A percentile compares a stretch with the other conserved stretches of the same genome.
These are phyloP conservation scores for Trametes sp. DNA, from an alignment of 1,284 basidiomycete genomes.

Conservation along the genomic window DNA sequence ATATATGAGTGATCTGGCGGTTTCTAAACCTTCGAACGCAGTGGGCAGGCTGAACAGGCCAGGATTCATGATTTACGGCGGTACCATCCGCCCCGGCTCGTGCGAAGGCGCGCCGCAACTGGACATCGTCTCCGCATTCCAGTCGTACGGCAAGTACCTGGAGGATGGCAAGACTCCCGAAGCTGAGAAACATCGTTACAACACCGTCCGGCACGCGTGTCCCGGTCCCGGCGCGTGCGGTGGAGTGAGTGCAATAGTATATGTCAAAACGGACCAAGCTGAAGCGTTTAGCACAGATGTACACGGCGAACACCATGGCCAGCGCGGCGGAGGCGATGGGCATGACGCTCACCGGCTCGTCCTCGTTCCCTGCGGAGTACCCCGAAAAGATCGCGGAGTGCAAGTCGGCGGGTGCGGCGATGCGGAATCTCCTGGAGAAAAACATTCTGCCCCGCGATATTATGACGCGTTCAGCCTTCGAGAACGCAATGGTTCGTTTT, in stretches of 20 bases:
- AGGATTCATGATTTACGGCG: constrained; percentile 96
- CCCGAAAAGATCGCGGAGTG: constrained; percentile 89
- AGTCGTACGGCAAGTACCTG: constrained; percentile 92
- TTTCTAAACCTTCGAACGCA: constrained; percentile 39
- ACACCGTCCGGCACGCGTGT: constrained; percentile 91
- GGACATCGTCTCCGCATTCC: constrained; percentile 96
- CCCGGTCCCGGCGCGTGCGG: constrained; percentile 97
- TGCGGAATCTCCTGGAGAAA: constrained; percentile 88
- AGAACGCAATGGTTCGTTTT: constrained; percentile 89
- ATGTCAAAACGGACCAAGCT: constrained; percentile 29
- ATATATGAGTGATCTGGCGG: constrained; percentile 24
- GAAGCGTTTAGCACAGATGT: constrained; percentile 65
- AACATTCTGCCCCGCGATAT: constrained; percentile 95
- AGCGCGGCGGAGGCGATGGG: constrained; percentile 92
- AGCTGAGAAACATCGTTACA: constrained; percentile 84
- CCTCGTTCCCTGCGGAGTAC: constrained; percentile 93
- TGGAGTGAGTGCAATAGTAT: constrained; percentile 68
- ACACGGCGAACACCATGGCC: constrained; percentile 97
- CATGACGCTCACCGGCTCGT: constrained; percentile 97
- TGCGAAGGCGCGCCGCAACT: constrained; percentile 84
- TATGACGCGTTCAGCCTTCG: constrained; percentile 95
- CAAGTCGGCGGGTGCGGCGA: constrained; percentile 78
- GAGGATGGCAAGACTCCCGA: constrained; percentile 86
- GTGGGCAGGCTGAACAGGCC: constrained; percentile 95
- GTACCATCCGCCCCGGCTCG: constrained; percentile 90